Conservation (phyloP, 805 yeast genomes). For the Danielozyma ontarioensis region DNA sequence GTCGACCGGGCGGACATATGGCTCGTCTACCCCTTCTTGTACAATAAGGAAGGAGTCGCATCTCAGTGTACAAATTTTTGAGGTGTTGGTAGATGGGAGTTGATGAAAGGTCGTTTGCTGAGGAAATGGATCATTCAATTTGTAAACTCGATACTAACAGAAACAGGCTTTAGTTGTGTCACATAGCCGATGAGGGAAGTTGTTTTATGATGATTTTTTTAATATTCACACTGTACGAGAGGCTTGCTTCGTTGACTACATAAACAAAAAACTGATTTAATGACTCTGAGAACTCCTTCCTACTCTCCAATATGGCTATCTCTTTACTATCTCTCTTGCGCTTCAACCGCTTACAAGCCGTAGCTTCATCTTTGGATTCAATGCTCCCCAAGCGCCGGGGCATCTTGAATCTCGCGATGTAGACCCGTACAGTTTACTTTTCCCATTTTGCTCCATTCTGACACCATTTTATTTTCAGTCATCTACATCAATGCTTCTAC, state of each 20-base stretch:
- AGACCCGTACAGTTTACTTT: slow-evolving; percentile 8
- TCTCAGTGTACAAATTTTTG: slow-evolving; percentile 49
- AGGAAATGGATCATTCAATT: too few relatives aligned
- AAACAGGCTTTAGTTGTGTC: slow-evolving; percentile 1
- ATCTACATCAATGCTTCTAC: too few relatives aligned
- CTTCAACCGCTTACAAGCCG: slow-evolving; percentile 2
- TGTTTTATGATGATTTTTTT: slow-evolving; percentile 37
- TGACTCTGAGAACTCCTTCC: slow-evolving; percentile 35
- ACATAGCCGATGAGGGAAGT: neutral
- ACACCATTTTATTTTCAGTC: too few relatives aligned
- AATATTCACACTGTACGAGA: slow-evolving; percentile 51
- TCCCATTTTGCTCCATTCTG: too few relatives aligned
- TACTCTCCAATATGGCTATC: slow-evolving; percentile 3
- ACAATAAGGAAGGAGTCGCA: slow-evolving; percentile 44
- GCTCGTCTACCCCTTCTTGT: slow-evolving; percentile 34
- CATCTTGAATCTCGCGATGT: slow-evolving; percentile 5
- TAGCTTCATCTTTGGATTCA: slow-evolving; percentile 4
- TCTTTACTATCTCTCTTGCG: slow-evolving; percentile 3
- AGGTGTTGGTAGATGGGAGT: slow-evolving; percentile 40
- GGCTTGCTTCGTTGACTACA: slow-evolving; percentile 35
- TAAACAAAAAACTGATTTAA: slow-evolving; percentile 39
- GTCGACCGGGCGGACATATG: slow-evolving; percentile 52
- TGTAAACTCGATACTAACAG: slow-evolving; percentile 2
- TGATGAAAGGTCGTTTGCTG: slow-evolving; percentile 51
- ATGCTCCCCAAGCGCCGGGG: slow-evolving; percentile 4